phyloP scores from a whole-genome alignment of 345 rosid species.

The Sisymbrium altissimum region DNA sequence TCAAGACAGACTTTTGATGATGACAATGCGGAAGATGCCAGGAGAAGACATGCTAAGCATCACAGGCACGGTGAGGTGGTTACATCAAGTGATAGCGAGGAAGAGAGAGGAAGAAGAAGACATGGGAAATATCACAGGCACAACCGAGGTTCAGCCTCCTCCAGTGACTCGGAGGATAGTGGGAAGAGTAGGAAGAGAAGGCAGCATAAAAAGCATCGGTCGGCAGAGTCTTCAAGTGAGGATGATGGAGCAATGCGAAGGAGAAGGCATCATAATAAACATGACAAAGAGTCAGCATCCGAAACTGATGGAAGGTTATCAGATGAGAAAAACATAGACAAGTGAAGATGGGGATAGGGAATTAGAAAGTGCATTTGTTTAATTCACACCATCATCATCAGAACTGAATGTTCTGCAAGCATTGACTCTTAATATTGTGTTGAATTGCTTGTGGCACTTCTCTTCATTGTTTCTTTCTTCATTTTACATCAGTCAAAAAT shows the following conservation, averaged over 20 bases:
- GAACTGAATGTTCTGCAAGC: background rate
- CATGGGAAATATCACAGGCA: slow-evolving; percentile 39
- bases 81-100: slow-evolving; percentile 36
- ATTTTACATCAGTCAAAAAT: background rate
- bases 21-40: slow-evolving; percentile 31
- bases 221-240: slow-evolving; percentile 34
- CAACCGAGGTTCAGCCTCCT: slow-evolving; percentile 27
- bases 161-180: slow-evolving; percentile 37
- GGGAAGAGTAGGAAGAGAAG: slow-evolving; percentile 24
- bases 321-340: slow-evolving; percentile 12
- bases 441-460: background rate
- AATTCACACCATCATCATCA: background rate
- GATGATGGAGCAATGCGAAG: slow-evolving; percentile 13
- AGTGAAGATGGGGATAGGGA: slow-evolving; percentile 6
- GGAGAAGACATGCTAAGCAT: slow-evolving; percentile 30
- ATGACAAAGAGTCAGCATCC: slow-evolving; percentile 9
- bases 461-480: background rate
- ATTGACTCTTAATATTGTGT: slow-evolving; percentile 4
- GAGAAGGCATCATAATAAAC: slow-evolving; percentile 11
- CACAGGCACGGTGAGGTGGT: slow-evolving; percentile 26
- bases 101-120: slow-evolving; percentile 34
- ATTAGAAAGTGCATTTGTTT: background rate
- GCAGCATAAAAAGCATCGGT: slow-evolving; percentile 35
- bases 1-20: slow-evolving; percentile 38
- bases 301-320: slow-evolving; percentile 20